Evolutionary conservation across 1,284 basidiomycete genomes (phyloP).

Genomic region (Fistulina hepatica): DNA sequence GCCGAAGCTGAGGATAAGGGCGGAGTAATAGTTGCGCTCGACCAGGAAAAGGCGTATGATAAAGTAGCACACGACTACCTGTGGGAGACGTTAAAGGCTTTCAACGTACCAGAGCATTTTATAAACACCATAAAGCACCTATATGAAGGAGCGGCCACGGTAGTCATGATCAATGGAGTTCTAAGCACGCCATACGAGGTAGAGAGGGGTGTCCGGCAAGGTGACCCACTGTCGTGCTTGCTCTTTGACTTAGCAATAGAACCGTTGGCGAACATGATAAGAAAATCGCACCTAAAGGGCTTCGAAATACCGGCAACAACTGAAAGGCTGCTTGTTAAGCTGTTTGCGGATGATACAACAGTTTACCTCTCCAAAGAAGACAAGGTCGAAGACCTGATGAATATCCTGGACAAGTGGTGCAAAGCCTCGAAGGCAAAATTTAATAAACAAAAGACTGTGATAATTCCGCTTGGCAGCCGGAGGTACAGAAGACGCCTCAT

Average conservation of each 20-base stretch:
- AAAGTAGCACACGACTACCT: constrained; percentile 14
- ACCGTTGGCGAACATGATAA: constrained; percentile 3
- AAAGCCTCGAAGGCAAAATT: constrained; percentile 13
- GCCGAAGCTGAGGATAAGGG: constrained; percentile 15
- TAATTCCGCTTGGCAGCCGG: constrained; percentile 12
- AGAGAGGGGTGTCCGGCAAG: constrained; percentile 19
- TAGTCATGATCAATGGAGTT: constrained; percentile 18
- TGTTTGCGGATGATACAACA: constrained; percentile 7
- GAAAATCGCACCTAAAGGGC: constrained; percentile 2
- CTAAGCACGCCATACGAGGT: constrained; percentile 12
- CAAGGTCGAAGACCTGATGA: constrained; percentile 5
- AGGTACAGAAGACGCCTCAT: constrained; percentile 9
- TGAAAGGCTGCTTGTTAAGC: constrained; percentile 7
- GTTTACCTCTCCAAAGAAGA: constrained; percentile 5
- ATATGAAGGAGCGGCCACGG: constrained; percentile 14
- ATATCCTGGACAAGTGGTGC: constrained; percentile 12
- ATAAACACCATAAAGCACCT: constrained; percentile 13
- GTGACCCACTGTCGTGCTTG: constrained; percentile 21
- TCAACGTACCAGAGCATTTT: constrained; percentile 11
- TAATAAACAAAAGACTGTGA: constrained; percentile 14
- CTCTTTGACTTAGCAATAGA: constrained; percentile 20
- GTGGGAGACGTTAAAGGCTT: constrained; percentile 10
- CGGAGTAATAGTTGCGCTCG: constrained; percentile 11
- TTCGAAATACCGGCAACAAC: background rate
- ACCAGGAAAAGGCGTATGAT: constrained; percentile 12